Evolutionary conservation across 192 early-diverging fungal species (phyloP).

Genomic region (Backusella australiensis): DNA sequence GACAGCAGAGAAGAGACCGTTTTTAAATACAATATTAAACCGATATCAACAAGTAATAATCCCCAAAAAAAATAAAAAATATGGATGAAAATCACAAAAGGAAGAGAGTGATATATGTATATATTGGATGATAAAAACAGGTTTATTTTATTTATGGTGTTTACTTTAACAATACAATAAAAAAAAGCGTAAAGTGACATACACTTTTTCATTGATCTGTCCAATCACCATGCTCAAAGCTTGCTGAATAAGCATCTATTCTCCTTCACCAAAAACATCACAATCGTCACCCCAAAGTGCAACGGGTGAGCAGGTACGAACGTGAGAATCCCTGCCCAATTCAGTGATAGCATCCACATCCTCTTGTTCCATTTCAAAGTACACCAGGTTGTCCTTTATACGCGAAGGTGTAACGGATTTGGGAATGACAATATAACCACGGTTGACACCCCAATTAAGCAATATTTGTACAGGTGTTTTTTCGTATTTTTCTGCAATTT

Average conservation of each 20-base stretch:
- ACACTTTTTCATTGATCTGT: no score
- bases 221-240: no score
- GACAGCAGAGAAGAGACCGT: conserved; percentile 6
- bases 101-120: neutral
- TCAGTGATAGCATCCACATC: conserved; percentile 28
- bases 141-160: no score
- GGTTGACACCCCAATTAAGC: conserved; percentile 55
- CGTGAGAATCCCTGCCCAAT: conserved; percentile 13
- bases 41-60: neutral
- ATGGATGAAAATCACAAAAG: neutral
- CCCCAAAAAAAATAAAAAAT: neutral
- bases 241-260: neutral
- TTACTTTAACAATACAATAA: no score
- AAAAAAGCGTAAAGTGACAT: no score
- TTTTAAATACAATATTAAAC: neutral
- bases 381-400: conserved; percentile 52
- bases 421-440: conserved; percentile 58
- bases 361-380: conserved; percentile 34
- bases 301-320: conserved; percentile 7
- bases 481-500: conserved; percentile 43
- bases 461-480: conserved; percentile 53
- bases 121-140: no score
- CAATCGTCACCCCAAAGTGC: neutral
- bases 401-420: conserved; percentile 56
- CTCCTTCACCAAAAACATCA: neutral